Evolutionary conservation across 2,329 filamentous ascomycete genomes (phyloP).

Genomic region (Neonectria punicea): DNA sequence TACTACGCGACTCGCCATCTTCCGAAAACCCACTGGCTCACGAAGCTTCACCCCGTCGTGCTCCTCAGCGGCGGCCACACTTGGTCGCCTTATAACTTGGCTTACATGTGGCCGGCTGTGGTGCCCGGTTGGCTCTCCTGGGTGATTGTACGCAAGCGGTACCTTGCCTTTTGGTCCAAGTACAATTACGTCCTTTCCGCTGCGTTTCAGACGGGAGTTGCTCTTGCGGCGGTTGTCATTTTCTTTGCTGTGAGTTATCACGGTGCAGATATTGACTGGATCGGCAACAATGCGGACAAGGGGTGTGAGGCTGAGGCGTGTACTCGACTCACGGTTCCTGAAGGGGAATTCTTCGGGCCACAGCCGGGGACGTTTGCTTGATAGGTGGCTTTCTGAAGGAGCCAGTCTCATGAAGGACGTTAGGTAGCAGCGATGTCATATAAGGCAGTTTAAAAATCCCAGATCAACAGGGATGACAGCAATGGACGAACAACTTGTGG

Average conservation of each 20-base stretch:
- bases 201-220: slow-evolving; percentile 56
- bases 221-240: slow-evolving; percentile 59
- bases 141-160: slow-evolving; percentile 56
- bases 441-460: too few relatives aligned
- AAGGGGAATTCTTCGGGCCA: slow-evolving; percentile 47
- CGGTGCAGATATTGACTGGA: slow-evolving; percentile 54
- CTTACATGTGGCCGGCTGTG: slow-evolving; percentile 59
- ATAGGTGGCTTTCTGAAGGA: neutral
- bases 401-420: too few relatives aligned
- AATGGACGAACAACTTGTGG: too few relatives aligned
- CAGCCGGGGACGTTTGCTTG: slow-evolving; percentile 29
- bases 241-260: slow-evolving; percentile 59
- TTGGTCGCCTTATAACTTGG: slow-evolving; percentile 58
- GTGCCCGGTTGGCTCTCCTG: slow-evolving; percentile 59
- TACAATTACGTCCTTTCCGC: slow-evolving; percentile 61
- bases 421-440: too few relatives aligned
- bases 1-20: slow-evolving; percentile 50
- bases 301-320: slow-evolving; percentile 42
- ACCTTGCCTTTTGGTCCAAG: slow-evolving; percentile 61
- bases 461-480: too few relatives aligned
- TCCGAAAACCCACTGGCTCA: slow-evolving; percentile 47
- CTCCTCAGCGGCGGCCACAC: slow-evolving; percentile 53
- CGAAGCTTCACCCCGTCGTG: slow-evolving; percentile 57
- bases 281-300: slow-evolving; percentile 51
- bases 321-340: slow-evolving; percentile 36